Evolutionary conservation across 768 basidiomycete species (phyloP), one percentile per base, ranked within the genome.

Genomic region (Lentinula sp.): DNA sequence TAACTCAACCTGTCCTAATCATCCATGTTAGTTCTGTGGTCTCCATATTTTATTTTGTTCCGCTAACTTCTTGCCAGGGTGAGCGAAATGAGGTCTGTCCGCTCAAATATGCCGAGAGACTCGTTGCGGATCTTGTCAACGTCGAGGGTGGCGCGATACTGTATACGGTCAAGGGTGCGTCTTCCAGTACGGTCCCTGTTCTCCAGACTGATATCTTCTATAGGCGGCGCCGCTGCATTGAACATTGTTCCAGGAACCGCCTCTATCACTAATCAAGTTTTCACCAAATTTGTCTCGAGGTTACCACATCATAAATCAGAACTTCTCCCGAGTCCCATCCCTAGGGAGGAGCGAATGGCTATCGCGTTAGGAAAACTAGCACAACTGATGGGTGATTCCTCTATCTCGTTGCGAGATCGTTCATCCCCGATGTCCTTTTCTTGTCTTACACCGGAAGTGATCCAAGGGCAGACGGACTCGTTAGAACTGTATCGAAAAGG

Each of bases 401-500:
- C 71, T 23, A 78, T 86, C 39, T 75, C 76, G 9, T 68, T 73
- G 10, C 80, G 83, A 31, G 78, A 86, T 65, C 84, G 88, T 10
- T 61, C 67, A n/a, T 88, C 83, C 5, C 75, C 84, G 1, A 73
- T 91, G 54, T 89, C 88, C 6, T 91, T 91, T 66, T 87, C 81
- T 10, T 84, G 84, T 64, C 76, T 88, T 35, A 64, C 85, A 0
- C 74, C 74, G 8, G 84, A 86, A 4, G 71, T 81, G 7, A 70
- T 80, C 31, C 73, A 78, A 68, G 76, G 73, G 15, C 88, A 91
- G 67, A 71, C 73, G 0, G 81, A 84, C 28, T 69, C 74, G 37
- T 69, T 88, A 57, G 69, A 65, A 46, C 71, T 75, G 43, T 87
- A 84, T 61, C 69, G 71, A 11, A 78, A 76, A 56, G 80, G 78